phyloP scores from a whole-genome alignment of 306 rosid species.

The Crotalaria pallida region DNA sequence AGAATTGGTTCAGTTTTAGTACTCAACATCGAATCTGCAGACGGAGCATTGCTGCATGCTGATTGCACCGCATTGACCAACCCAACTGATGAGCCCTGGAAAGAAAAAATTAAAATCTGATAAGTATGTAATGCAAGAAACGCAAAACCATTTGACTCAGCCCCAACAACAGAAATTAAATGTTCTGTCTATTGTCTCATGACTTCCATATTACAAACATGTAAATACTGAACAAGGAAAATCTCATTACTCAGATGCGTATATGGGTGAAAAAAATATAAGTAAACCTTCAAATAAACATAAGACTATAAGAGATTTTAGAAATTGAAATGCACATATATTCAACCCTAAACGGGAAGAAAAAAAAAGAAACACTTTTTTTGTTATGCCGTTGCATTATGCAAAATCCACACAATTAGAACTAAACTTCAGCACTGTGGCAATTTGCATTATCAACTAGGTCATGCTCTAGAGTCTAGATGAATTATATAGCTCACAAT shows the following conservation, averaged over 20 bases:
- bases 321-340: neutral
- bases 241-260: neutral
- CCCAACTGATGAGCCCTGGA: constrained; percentile 57
- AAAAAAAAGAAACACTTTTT: neutral
- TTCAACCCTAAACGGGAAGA: neutral
- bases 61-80: constrained; percentile 45
- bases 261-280: neutral
- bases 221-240: neutral
- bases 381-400: neutral
- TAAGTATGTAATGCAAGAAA: neutral
- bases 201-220: neutral
- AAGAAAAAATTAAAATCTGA: constrained; percentile 13
- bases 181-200: neutral
- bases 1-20: constrained; percentile 73
- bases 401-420: neutral
- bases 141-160: neutral
- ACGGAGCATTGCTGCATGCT: constrained; percentile 71
- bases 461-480: neutral
- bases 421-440: neutral
- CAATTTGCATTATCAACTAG: neutral
- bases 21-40: constrained; percentile 76
- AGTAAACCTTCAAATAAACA: neutral
- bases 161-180: neutral
- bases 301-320: neutral
- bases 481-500: neutral